These are phyloP conservation scores for Rhododendron griersonianum DNA, from an alignment of 148 eudicot genomes.

Conservation along the genomic window DNA sequence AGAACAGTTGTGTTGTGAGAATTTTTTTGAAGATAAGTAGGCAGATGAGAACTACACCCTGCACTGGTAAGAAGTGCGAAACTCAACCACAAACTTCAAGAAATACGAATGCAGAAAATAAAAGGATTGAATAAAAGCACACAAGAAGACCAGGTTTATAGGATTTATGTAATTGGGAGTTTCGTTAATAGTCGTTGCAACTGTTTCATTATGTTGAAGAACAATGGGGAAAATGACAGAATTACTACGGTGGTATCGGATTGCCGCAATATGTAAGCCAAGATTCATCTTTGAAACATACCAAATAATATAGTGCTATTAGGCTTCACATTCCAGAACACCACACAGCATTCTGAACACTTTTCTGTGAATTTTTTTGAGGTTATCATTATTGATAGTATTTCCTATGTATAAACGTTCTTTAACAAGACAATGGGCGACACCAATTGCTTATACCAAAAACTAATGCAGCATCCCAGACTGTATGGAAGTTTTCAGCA, in stretches of 20 bases:
- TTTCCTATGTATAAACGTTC: neutral
- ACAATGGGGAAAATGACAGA: neutral
- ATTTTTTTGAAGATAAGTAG: too few relatives aligned
- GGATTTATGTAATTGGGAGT: neutral
- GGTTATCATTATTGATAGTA: neutral
- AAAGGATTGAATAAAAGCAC: neutral
- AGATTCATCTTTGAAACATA: neutral
- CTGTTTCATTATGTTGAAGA: too few relatives aligned
- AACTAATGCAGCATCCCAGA: constrained; percentile 54
- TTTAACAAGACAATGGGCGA: neutral
- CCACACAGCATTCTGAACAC: neutral
- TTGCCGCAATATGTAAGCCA: neutral
- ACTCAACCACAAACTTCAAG: neutral
- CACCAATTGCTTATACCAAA: neutral
- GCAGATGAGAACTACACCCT: neutral
- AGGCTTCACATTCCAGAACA: neutral
- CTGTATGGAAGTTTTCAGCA: constrained; percentile 94
- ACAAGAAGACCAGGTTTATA: neutral
- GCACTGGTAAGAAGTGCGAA: neutral
- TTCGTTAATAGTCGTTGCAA: too few relatives aligned
- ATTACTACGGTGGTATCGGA: neutral
- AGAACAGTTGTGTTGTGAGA: too few relatives aligned
- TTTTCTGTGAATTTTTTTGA: neutral
- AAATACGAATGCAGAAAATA: too few relatives aligned
- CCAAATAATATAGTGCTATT: neutral